Conservation (phyloP, 805 yeast genomes). For the Cyberlindnera euphorbiiphila region DNA sequence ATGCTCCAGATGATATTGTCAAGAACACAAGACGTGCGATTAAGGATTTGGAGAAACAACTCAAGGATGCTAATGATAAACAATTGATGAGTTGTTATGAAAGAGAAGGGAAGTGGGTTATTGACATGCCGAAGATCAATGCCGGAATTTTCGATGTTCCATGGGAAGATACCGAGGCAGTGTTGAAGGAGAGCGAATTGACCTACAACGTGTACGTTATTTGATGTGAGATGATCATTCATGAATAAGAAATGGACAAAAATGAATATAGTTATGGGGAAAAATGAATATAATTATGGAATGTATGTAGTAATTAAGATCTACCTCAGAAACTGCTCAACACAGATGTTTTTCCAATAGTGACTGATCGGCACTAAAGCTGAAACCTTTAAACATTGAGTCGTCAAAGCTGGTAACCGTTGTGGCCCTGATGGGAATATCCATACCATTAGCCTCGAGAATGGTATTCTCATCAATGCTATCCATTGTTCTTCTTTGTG, state of each 20-base stretch:
- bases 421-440: too few relatives aligned
- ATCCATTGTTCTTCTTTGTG: neutral
- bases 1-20: conserved; percentile 44
- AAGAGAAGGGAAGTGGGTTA: conserved; percentile 20
- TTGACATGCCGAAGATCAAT: conserved; percentile 75
- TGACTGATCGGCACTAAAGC: conserved; percentile 40
- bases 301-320: too few relatives aligned
- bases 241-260: too few relatives aligned
- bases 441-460: too few relatives aligned
- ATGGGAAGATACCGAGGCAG: conserved; percentile 64
- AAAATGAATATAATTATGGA: too few relatives aligned
- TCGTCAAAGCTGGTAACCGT: too few relatives aligned
- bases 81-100: conserved; percentile 1
- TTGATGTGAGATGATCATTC: conserved; percentile 5
- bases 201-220: conserved; percentile 47
- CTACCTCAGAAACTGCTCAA: neutral
- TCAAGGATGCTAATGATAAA: conserved; percentile 16
- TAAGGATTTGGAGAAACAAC: conserved; percentile 39
- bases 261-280: too few relatives aligned
- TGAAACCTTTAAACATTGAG: conserved; percentile 39
- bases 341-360: conserved; percentile 29
- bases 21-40: conserved; percentile 48
- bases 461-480: conserved; percentile 1
- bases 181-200: conserved; percentile 35
- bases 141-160: conserved; percentile 80